These are phyloP conservation scores for Bocquillonia castaneifolia DNA, from an alignment of 441 rosid species.

Conservation along the genomic window DNA sequence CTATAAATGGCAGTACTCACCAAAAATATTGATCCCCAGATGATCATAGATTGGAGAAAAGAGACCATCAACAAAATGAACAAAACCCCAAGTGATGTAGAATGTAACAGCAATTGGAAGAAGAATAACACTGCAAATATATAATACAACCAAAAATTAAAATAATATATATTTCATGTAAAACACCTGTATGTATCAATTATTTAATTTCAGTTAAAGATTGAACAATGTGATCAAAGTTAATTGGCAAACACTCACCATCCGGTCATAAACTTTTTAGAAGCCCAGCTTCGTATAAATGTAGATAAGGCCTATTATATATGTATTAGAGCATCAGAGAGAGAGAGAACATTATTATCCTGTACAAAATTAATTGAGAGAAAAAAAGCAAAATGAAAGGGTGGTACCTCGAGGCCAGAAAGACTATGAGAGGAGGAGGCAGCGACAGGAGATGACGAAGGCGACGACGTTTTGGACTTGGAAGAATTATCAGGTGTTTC, in stretches of 20 bases:
- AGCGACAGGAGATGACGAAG: not conserved
- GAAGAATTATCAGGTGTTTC: conserved; percentile 3
- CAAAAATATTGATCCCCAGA: conserved; percentile 59
- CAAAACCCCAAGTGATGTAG: conserved; percentile 65
- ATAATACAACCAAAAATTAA: too few relatives aligned
- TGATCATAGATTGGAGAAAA: conserved; percentile 64
- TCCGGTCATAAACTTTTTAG: conserved; percentile 80
- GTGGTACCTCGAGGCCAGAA: conserved; percentile 7
- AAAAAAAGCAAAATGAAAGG: not conserved
- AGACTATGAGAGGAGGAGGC: not conserved
- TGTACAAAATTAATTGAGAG: not conserved
- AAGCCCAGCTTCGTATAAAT: conserved; percentile 76
- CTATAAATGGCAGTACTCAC: conserved; percentile 30
- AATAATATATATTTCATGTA: too few relatives aligned
- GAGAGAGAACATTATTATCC: too few relatives aligned
- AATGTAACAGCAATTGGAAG: conserved; percentile 63
- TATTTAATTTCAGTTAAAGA: too few relatives aligned
- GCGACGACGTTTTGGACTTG: conserved; percentile 5
- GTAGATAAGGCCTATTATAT: conserved; percentile 54
- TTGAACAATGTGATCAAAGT: not conserved
- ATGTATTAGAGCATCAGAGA: too few relatives aligned
- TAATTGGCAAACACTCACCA: conserved; percentile 35
- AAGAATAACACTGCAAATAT: conserved; percentile 47
- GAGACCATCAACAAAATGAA: conserved; percentile 59
- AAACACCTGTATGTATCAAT: too few relatives aligned